These are phyloP conservation scores for Hysterangium stoloniferum DNA, from an alignment of 768 basidiomycete genomes.

Conservation along the genomic window DNA sequence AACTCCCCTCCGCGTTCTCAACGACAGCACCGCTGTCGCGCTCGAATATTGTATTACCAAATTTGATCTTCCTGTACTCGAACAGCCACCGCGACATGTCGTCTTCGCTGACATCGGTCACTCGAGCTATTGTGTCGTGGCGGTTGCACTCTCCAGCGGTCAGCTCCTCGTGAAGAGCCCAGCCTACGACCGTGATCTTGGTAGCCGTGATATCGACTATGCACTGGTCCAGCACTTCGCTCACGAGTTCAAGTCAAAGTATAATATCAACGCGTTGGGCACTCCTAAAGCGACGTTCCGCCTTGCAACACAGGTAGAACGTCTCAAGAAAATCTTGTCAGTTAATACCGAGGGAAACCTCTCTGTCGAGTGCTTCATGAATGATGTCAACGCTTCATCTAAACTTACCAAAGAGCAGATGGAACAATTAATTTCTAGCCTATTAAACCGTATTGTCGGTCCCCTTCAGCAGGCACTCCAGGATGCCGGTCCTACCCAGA, in stretches of 20 bases:
- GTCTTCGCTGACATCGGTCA: conserved; percentile 96
- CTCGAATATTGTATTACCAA: conserved; percentile 99
- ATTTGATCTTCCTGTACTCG: conserved; percentile 77
- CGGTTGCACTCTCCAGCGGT: conserved; percentile 92
- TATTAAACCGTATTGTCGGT: conserved; percentile 67
- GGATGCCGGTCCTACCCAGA: conserved; percentile 78
- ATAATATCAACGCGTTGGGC: conserved; percentile 92
- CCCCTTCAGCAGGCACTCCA: conserved; percentile 75
- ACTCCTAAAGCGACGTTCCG: conserved; percentile 94
- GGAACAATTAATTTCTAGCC: conserved; percentile 65
- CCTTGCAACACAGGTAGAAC: conserved; percentile 80
- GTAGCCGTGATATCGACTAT: conserved; percentile 93
- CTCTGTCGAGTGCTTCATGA: conserved; percentile 94
- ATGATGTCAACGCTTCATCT: conserved; percentile 88
- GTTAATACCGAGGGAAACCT: conserved; percentile 86
- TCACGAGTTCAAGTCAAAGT: conserved; percentile 88
- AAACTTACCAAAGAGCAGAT: conserved; percentile 76
- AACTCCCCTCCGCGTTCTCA: conserved; percentile 90
- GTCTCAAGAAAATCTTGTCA: conserved; percentile 92
- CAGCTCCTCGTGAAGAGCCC: conserved; percentile 80
- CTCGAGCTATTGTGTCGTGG: conserved; percentile 76
- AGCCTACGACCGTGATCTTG: conserved; percentile 89
- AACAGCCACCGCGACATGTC: conserved; percentile 77
- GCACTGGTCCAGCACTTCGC: conserved; percentile 87
- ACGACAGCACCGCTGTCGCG: conserved; percentile 92